Evolutionary conservation across 768 basidiomycete species (phyloP).

Genomic region (Cystofilobasidium bisporidii): DNA sequence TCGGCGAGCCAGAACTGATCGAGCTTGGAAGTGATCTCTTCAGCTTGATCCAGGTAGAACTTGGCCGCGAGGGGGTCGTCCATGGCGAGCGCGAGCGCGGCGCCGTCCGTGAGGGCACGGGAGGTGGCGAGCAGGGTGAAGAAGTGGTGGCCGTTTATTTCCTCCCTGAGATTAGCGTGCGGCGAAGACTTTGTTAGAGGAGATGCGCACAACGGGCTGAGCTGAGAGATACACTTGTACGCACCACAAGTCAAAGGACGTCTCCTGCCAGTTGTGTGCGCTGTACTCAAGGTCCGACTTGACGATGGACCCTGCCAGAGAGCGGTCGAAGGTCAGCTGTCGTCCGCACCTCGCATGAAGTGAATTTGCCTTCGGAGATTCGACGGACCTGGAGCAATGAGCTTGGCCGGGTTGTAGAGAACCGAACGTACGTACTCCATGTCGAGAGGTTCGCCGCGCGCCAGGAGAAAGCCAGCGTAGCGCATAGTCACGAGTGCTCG

Average conservation of each 20-base stretch:
- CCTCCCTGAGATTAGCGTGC: slow-evolving; percentile 24
- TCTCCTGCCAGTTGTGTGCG: slow-evolving; percentile 33
- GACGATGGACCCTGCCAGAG: slow-evolving; percentile 33
- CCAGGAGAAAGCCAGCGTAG: slow-evolving; percentile 38
- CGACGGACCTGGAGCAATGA: slow-evolving; percentile 8
- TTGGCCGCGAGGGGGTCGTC: slow-evolving; percentile 34
- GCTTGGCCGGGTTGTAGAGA: slow-evolving; percentile 32
- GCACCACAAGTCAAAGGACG: slow-evolving; percentile 39
- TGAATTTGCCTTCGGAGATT: too few species aligned
- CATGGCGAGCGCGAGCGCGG: slow-evolving; percentile 33
- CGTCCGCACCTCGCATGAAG: too few species aligned
- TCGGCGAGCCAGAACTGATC: slow-evolving; percentile 33
- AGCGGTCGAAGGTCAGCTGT: background rate
- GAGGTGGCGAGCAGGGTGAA: slow-evolving; percentile 37
- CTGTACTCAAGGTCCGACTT: slow-evolving; percentile 42
- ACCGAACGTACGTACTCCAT: slow-evolving; percentile 31
- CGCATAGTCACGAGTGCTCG: slow-evolving; percentile 37
- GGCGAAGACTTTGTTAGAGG: too few species aligned
- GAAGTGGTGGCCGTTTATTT: slow-evolving; percentile 36
- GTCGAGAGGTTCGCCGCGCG: slow-evolving; percentile 34
- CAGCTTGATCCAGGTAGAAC: slow-evolving; percentile 32
- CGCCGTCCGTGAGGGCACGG: slow-evolving; percentile 36
- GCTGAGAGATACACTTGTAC: background rate
- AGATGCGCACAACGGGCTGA: slow-evolving; percentile 15
- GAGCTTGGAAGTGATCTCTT: slow-evolving; percentile 25